Conservation (phyloP, 1,139 yeast genomes). For the Sugiyamaella castrensis region DNA sequence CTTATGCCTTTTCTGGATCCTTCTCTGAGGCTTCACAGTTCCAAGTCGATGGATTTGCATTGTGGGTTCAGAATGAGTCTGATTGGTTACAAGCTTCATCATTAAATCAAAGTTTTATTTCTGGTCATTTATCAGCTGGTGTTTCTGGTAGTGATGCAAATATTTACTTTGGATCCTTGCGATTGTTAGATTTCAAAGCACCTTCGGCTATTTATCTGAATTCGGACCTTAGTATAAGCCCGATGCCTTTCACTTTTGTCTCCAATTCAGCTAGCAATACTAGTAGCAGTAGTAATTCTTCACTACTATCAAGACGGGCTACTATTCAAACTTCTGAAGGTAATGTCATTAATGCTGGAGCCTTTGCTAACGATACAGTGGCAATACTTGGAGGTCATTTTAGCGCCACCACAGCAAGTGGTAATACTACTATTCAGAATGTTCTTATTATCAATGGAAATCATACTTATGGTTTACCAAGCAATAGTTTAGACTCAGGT, state of each 20-base stretch:
- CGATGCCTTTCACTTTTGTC: constrained; percentile 39
- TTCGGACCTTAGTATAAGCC: constrained; percentile 25
- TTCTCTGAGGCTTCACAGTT: constrained; percentile 25
- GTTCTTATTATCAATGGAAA: constrained; percentile 39
- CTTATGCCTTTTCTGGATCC: constrained; percentile 39
- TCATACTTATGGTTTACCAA: constrained; percentile 38
- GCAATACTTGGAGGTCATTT: constrained; percentile 59
- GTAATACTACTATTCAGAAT: constrained; percentile 35
- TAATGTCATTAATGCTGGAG: constrained; percentile 34
- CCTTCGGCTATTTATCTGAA: constrained; percentile 31
- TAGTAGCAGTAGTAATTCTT: constrained; percentile 23
- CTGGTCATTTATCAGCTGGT: constrained; percentile 26
- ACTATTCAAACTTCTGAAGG: constrained; percentile 21
- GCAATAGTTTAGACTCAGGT: constrained; percentile 32
- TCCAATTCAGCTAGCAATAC: constrained; percentile 27
- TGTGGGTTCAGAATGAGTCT: constrained; percentile 30
- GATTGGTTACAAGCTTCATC: constrained; percentile 31
- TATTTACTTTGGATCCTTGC: constrained; percentile 29
- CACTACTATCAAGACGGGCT: constrained; percentile 23
- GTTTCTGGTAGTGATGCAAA: constrained; percentile 14
- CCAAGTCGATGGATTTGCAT: constrained; percentile 26
- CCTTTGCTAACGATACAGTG: constrained; percentile 48
- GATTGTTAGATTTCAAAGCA: constrained; percentile 24
- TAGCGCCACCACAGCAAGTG: constrained; percentile 20
- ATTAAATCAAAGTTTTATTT: constrained; percentile 18